Evolutionary conservation across 352 stramenopile species (phyloP).

Genomic region (Phytophthora nicotianae): DNA sequence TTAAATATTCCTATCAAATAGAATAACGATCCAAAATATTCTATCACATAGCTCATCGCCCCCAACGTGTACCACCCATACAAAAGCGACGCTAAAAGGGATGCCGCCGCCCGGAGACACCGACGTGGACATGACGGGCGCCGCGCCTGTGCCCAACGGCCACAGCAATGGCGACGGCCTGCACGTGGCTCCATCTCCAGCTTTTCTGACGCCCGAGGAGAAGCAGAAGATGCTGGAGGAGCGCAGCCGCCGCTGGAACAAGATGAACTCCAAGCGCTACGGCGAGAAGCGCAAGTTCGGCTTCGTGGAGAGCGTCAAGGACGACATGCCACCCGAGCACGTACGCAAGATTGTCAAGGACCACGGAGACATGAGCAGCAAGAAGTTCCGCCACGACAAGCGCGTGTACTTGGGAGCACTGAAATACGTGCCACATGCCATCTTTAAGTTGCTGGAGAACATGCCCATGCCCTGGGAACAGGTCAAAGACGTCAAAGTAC

Average conservation of each 20-base stretch:
- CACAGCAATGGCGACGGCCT: conserved; percentile 17
- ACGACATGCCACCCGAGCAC: conserved; percentile 96
- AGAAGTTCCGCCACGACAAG: conserved; percentile 99
- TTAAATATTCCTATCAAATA: not conserved
- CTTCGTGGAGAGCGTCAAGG: conserved; percentile 92
- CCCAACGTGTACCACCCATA: conserved; percentile 21
- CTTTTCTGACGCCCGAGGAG: conserved; percentile 50
- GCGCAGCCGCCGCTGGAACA: conserved; percentile 81
- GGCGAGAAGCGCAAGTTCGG: conserved; percentile 94
- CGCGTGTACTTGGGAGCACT: conserved; percentile 99
- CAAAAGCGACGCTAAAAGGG: conserved; percentile 18
- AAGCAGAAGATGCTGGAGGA: conserved; percentile 77
- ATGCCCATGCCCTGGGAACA: conserved; percentile 99
- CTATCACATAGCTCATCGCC: not conserved
- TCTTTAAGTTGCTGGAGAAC: conserved; percentile 99
- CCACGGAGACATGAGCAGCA: conserved; percentile 99
- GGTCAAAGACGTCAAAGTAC: conserved; percentile 98
- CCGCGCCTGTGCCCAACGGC: conserved; percentile 10
- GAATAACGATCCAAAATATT: conserved; percentile 22
- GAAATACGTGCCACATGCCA: conserved; percentile 99
- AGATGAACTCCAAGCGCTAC: conserved; percentile 95
- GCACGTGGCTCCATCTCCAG: not conserved
- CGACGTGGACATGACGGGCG: conserved; percentile 37
- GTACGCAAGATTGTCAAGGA: conserved; percentile 99
- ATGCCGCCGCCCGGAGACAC: conserved; percentile 34